These are phyloP conservation scores for Carex scoparia DNA, from an alignment of 176 grass and related monocot genomes.

Conservation along the genomic window DNA sequence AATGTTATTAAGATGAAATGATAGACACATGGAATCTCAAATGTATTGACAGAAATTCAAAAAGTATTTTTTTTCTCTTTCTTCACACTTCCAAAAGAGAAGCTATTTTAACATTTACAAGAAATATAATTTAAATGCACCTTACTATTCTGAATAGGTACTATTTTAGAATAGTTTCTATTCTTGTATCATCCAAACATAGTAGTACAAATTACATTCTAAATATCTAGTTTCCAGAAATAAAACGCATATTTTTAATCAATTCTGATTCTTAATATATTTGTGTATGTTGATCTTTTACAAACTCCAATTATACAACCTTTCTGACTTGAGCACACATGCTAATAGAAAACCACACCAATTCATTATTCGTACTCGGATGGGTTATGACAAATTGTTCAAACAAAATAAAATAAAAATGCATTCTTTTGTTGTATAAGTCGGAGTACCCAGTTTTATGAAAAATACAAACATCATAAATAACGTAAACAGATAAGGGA, in stretches of 20 bases:
- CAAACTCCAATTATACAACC: neutral
- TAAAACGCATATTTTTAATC: neutral
- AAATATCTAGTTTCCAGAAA: too few relatives aligned
- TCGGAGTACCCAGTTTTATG: too few relatives aligned
- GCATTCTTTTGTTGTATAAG: neutral
- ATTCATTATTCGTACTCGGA: neutral
- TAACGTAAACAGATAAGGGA: neutral
- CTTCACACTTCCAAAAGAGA: too few relatives aligned
- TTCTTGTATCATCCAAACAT: too few relatives aligned
- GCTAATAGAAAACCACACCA: neutral
- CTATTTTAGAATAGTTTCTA: too few relatives aligned
- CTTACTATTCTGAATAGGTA: too few relatives aligned
- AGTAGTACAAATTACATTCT: neutral
- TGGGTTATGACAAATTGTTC: neutral
- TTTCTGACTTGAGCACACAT: neutral
- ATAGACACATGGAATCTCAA: too few relatives aligned
- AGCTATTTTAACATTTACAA: too few relatives aligned
- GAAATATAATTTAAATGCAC: too few relatives aligned
- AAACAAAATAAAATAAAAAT: neutral
- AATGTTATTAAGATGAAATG: too few relatives aligned
- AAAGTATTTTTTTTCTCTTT: too few relatives aligned
- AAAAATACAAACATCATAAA: neutral
- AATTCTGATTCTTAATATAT: neutral
- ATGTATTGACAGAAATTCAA: too few relatives aligned
- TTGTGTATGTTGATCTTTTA: neutral